A percentile compares a stretch with the other conserved stretches of the same genome.
phyloP scores from a whole-genome alignment of 2,329 filamentous ascomycete genomes.

The Sordariomycetes sp. region DNA sequence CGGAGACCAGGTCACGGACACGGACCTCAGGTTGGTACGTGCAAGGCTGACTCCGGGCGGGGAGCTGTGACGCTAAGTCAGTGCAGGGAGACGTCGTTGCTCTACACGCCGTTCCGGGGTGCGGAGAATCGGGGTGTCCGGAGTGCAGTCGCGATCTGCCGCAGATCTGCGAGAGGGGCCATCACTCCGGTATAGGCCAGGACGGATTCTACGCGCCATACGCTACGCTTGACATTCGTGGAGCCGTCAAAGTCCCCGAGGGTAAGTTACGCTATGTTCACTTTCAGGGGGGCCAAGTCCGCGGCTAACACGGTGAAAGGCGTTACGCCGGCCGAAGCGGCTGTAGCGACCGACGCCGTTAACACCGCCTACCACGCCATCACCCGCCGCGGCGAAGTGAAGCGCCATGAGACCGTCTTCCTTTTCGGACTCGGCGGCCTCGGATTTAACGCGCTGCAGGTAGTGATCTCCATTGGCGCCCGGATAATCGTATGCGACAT shows the following conservation, averaged over 20 bases:
- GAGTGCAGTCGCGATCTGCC: conserved; percentile 24
- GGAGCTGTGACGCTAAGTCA: background rate
- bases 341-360: conserved; percentile 25
- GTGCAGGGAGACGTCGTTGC: conserved; percentile 16
- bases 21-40: conserved; percentile 9
- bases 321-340: conserved; percentile 16
- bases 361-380: conserved; percentile 25
- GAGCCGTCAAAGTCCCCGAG: conserved; percentile 10
- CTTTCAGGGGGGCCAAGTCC: too few relatives aligned
- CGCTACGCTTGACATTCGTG: conserved; percentile 14
- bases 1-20: conserved; percentile 7
- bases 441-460: conserved; percentile 25
- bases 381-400: conserved; percentile 18
- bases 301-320: too few relatives aligned
- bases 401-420: conserved; percentile 18
- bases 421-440: conserved; percentile 25
- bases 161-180: conserved; percentile 20
- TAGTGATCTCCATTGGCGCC: conserved; percentile 22
- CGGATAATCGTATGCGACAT: conserved; percentile 33
- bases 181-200: conserved; percentile 28
- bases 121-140: conserved; percentile 14
- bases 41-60: background rate
- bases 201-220: conserved; percentile 28
- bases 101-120: conserved; percentile 17
- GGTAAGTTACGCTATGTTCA: too few relatives aligned